Base-by-base conservation (phyloP, 2,329 filamentous ascomycete genomes). In the Fusarium palustre region DNA sequence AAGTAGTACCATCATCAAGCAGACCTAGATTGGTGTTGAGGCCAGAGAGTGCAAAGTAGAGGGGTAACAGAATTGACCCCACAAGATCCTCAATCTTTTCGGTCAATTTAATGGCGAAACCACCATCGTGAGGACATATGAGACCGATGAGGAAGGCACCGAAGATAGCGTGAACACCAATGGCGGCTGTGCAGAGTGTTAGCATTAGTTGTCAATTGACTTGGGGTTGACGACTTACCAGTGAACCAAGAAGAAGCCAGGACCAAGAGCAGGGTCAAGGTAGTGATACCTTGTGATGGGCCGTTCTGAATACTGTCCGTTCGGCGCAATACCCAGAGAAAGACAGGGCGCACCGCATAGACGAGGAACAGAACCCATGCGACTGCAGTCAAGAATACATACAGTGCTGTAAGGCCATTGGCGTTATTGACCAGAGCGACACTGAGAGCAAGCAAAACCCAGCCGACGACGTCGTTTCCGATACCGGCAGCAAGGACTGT, bases 11-110 rank as follows among this genome's bases (percentile, higher is more conserved):
- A 68, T 86, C 89, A 71, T 97, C 86, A 39, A 98, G 85, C 10
- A 97, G 84, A 22, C 94, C 94, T 36, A 98, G 83, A 74, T 98
- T 89, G 11, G 95, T 98, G 77, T 89, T 94, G 10, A 98, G 83
- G 5, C 95, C 95, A 2, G 95, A 97, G 2, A 97, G 87, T 0
- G 94, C 94, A 81, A 98, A 98, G 78, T 97, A 98, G 3, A 98
- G 87, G 0, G 95, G 95, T 12, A 97, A 79, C 72, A 98, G 94
- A 2, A 98, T 81, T 2, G 92, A 90, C 0, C 90, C 89, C 31
- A 97, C 90, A 13, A 97, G 82, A 85, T 98, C 95, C 78, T 98
- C 95, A 62, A 98, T 90, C 83, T 97, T 97, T 76, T 97, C 94
- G 0, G 93, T 96, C 41, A 97, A 83, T 71, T 94, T 94, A 79